Base-by-base conservation (phyloP, 441 rosid species). In the Arabidopsis hybrid region DNA sequence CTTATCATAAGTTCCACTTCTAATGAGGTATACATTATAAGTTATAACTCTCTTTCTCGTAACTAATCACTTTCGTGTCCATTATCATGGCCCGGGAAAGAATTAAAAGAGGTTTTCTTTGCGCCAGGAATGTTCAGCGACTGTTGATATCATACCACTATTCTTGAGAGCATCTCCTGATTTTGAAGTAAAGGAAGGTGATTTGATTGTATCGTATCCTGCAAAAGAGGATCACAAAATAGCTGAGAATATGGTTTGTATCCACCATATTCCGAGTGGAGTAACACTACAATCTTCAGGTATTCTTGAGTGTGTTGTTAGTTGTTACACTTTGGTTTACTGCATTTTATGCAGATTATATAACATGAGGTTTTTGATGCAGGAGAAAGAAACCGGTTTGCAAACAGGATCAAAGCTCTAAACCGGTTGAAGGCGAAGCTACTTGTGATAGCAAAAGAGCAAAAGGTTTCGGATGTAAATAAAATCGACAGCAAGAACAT, bases 331-430 rank as follows among this genome's bases (percentile, higher is more conserved):
- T 57, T 36, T 31, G 3, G 53, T 46, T 45, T 36, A 53, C 38
- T 61, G 46, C 39, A 40, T 36, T 46, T 8, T 38, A 6, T 56
- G 61, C 65, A 61, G 61, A 39, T 38, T 69, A 2, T 5, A 38
- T 21, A 21, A 26, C 14, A 14, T 57, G 26, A 8, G 29, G 8
- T 38, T 35, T 0, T 49, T 65, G 58, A 53, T 75, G 71, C 85
- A 87, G 94, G 91, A 67, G 92, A 91, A 80, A 87, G 94, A 80
- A 91, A 79, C 80, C 77, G 75, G 52, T 83, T 91, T 71, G 91
- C 89, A 5, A 91, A 91, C 55, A 83, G 83, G 84, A 80, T 85
- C 13, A 91, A 91, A 83, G 89, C 92, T 7, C 77, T 83, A 4
- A 85, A 89, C 71, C 80, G 93, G 6, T 82, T 91, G 65, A 91